Conservation (phyloP, 768 basidiomycete genomes). For the Daedalea quercina region DNA sequence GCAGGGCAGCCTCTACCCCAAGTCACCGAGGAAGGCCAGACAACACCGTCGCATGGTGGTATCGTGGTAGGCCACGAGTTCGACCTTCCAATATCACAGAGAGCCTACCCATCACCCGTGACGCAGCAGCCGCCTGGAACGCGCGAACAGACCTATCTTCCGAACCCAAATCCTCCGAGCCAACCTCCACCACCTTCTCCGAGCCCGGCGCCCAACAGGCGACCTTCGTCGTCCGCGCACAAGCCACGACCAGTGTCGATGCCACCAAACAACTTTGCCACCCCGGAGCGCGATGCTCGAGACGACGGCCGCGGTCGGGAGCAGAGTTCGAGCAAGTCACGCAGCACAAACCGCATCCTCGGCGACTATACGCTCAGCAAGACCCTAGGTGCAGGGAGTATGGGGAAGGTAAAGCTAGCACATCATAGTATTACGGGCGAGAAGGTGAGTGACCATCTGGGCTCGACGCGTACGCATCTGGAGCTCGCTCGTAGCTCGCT, state of each 20-base stretch:
- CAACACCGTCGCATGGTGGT: slow-evolving; percentile 47
- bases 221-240: slow-evolving; percentile 18
- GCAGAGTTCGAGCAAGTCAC: slow-evolving; percentile 16
- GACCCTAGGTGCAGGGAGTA: slow-evolving; percentile 94
- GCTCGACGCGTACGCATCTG: background rate
- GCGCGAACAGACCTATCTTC: slow-evolving; percentile 5
- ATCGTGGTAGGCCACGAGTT: slow-evolving; percentile 57
- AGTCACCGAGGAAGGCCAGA: slow-evolving; percentile 23
- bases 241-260: slow-evolving; percentile 65
- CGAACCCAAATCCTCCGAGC: background rate
- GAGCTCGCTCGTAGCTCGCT: slow-evolving; percentile 57
- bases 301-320: slow-evolving; percentile 3
- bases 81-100: slow-evolving; percentile 48
- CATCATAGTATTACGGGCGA: slow-evolving; percentile 84
- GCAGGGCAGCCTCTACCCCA: slow-evolving; percentile 21
- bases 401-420: slow-evolving; percentile 98
- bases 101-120: slow-evolving; percentile 23
- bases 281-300: slow-evolving; percentile 19
- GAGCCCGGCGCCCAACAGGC: slow-evolving; percentile 8
- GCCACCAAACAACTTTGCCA: slow-evolving; percentile 47
- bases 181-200: background rate
- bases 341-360: slow-evolving; percentile 49
- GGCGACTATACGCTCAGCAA: slow-evolving; percentile 96
- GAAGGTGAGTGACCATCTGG: slow-evolving; percentile 54
- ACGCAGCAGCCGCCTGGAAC: slow-evolving; percentile 13